These are phyloP conservation scores for Yarrowia galli DNA, from an alignment of 1,139 yeast species.

Conservation along the genomic window DNA sequence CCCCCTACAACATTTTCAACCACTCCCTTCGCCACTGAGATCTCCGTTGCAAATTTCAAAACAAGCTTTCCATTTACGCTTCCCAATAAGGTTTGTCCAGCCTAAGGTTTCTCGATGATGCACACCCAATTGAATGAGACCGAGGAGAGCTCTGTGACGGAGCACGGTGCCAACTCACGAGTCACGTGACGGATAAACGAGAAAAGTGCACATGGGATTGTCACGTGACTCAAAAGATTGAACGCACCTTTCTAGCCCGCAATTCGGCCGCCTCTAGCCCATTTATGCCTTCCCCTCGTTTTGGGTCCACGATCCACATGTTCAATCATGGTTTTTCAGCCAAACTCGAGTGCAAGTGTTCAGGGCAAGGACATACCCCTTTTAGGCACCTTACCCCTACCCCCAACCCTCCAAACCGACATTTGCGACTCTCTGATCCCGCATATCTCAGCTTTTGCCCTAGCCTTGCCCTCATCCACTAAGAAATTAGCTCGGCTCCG, in stretches of 20 bases:
- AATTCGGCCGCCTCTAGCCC: neutral
- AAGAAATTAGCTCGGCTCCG: conserved; percentile 2
- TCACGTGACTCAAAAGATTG: neutral
- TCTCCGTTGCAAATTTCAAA: conserved; percentile 15
- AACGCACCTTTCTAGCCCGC: neutral
- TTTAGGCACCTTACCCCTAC: neutral
- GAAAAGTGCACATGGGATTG: neutral
- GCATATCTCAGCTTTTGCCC: too few relatives aligned
- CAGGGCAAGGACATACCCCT: neutral
- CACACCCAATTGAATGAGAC: conserved; percentile 10
- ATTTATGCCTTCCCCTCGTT: too few relatives aligned
- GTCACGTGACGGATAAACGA: neutral
- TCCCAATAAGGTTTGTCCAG: neutral
- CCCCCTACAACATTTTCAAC: too few relatives aligned
- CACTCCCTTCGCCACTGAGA: too few relatives aligned
- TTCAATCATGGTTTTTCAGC: neutral
- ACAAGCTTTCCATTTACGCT: neutral
- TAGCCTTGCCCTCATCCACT: conserved; percentile 21
- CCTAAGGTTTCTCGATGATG: neutral
- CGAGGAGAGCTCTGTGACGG: too few relatives aligned
- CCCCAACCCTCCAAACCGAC: neutral
- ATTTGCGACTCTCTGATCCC: too few relatives aligned
- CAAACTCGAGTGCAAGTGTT: neutral
- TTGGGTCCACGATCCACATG: too few relatives aligned
- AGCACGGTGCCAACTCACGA: too few relatives aligned